Base-by-base conservation (phyloP, 768 basidiomycete species). In the Mycena capillaripes region DNA sequence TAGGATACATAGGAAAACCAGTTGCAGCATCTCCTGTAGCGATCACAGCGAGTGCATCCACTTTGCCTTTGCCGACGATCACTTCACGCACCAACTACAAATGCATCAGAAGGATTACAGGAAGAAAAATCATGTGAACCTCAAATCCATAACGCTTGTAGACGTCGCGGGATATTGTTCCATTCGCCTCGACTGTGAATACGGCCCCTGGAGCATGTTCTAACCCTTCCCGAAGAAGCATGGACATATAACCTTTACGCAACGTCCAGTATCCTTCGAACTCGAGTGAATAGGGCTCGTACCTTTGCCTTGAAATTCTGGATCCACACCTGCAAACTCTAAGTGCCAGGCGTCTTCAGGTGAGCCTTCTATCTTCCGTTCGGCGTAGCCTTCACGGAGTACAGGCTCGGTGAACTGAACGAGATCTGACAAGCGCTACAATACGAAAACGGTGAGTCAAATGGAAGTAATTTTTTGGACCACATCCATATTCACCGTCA, bases 181-280 rank as follows among this genome's bases (percentile, higher is more conserved):
- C n/a, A n/a, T n/a, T n/a, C n/a, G 68, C 72, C 50, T 73, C 72
- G 56, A 73, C 50, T 9, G 65, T 66, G 62, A 73, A 73, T 36
- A n/a, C 29, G 27, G 42, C 66, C 21, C 48, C 23, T 2, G 72
- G 72, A 4, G 67, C 67, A 46, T 73, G 29, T 25, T 46, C 23
- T 48, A 63, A 73, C 4, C 34, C 72, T 40, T 73, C 72, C 19
- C 38, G 72, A 9, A 73, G 62, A 46, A 73, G 68, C 55, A 69
- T 38, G 23, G 68, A 65, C 72, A 73, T 70, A 11, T 58, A 70
- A 6, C 72, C 72, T 73, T 50, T 55, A n/a, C n/a, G n/a, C 29
- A 30, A n/a, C n/a, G 9, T 4, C 27, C 25, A 25, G 11, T 30
- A 16, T 16, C 11, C 8, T 32, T 17, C 7, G 19, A 12, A 34